Evolutionary conservation across 768 basidiomycete genomes (phyloP).

Genomic region (Ramaria sp.): DNA sequence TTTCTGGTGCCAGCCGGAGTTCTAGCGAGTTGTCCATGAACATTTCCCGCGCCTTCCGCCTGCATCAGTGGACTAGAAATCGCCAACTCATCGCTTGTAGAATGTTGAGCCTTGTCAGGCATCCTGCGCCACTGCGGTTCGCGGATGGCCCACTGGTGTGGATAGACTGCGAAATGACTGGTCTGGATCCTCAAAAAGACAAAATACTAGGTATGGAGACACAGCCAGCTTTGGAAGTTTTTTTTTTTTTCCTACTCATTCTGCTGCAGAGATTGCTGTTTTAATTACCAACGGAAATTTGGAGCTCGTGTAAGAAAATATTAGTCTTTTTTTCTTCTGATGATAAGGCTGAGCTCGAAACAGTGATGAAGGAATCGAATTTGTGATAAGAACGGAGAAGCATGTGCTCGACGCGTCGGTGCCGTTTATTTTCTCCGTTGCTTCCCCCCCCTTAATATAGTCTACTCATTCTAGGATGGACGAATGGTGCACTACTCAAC

Average conservation of each 20-base stretch:
- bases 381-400: constrained; percentile 65
- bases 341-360: neutral
- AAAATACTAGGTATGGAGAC: constrained; percentile 74
- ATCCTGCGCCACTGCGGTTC: constrained; percentile 28
- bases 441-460: neutral
- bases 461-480: constrained; percentile 49
- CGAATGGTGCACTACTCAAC: constrained; percentile 78
- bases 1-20: neutral
- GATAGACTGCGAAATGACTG: constrained; percentile 88
- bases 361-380: constrained; percentile 64
- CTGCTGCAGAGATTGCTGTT: constrained; percentile 28
- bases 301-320: constrained; percentile 35
- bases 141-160: constrained; percentile 63
- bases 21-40: neutral
- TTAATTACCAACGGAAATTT: constrained; percentile 83
- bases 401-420: constrained; percentile 54
- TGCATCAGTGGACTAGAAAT: neutral
- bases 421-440: neutral
- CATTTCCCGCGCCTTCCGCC: neutral
- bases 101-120: neutral
- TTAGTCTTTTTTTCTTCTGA: neutral
- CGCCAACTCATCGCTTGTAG: neutral
- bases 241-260: neutral
- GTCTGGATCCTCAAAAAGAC: constrained; percentile 54
- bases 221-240: neutral